These are phyloP conservation scores for Pisolithus albus DNA, from an alignment of 768 basidiomycete genomes.

Conservation along the genomic window DNA sequence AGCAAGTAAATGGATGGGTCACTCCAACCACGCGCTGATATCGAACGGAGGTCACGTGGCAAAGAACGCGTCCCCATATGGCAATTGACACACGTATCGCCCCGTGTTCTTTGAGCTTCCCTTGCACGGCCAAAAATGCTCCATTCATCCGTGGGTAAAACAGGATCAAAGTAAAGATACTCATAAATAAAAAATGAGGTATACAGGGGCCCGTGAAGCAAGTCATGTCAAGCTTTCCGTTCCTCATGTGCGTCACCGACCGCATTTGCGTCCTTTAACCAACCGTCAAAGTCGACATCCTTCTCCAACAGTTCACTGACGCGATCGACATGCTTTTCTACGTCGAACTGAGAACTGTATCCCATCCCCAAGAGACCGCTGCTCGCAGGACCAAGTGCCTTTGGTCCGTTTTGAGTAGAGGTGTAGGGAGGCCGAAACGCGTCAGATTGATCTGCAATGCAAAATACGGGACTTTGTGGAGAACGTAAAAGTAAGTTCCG, in stretches of 20 bases:
- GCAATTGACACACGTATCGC: conserved; percentile 23
- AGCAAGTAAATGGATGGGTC: conserved; percentile 8
- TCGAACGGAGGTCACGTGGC: conserved; percentile 29
- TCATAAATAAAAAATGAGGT: conserved; percentile 9
- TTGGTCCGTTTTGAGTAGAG: conserved; percentile 30
- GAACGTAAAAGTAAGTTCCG: conserved; percentile 27
- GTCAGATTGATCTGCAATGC: conserved; percentile 30
- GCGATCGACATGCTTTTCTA: conserved; percentile 46
- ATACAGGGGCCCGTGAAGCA: too few species aligned
- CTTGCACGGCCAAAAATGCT: conserved; percentile 12
- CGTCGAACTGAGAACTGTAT: conserved; percentile 54
- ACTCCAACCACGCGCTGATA: conserved; percentile 28
- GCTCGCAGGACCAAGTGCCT: conserved; percentile 12
- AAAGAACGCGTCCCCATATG: conserved; percentile 14
- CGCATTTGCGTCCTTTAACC: conserved; percentile 39
- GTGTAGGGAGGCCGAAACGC: conserved; percentile 32
- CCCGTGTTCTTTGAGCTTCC: conserved; percentile 21
- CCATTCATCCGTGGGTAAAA: neutral
- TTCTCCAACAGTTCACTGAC: conserved; percentile 50
- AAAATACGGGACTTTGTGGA: conserved; percentile 27
- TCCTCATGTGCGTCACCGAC: conserved; percentile 22
- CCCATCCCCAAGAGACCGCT: conserved; percentile 32
- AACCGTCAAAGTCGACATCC: conserved; percentile 52
- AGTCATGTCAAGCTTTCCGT: conserved; percentile 3
- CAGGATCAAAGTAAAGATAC: conserved; percentile 2